Base-by-base conservation (phyloP, 345 rosid species). In the Linum trigynum region DNA sequence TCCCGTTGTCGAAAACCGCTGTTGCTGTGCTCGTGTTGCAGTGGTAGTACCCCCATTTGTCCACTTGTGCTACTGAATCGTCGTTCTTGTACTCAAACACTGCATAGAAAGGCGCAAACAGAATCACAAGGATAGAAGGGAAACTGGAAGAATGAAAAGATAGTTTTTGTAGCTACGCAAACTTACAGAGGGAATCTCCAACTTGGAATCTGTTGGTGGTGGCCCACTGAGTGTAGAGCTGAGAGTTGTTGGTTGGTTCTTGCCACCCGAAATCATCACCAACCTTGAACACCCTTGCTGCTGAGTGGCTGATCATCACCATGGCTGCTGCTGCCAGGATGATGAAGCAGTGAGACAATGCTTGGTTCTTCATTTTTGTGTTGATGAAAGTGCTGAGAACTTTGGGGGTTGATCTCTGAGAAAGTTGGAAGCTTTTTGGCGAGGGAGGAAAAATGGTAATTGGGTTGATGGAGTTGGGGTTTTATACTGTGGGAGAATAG, bases 11-110 rank as follows among this genome's bases (percentile, higher is more conserved):
- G 74, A 80, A 83, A 17, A 75, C 77, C 6, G 67, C 50, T 12
- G 79, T 67, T 0, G 87, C 78, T 3, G 74, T 64, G 76, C 78
- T 83, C 3, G 66, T 40, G 71, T 81, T 82, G 81, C 97, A 90
- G 63, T 90, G 95, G 80, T 78, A 84, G 72, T 79, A 88, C 0
- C 87, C 84, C 82, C 82, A 79, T 80, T 88, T 90, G 69, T 88
- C 97, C 36, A 90, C 97, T 69, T 79, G 76, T 43, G 86, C 61
- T n/a, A 86, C 90, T 3, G 97, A 90, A 0, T 23, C 32, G 67
- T 88, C 95, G 32, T 86, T 82, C 67, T 74, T 74, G 85, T 88
- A 90, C 75, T 71, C 83, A 62, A 90, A 90, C 3, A 71, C 90
- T 88, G 62, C 57, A 10, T 45, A 53, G 3, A 9, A 39, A 45